Conservation (phyloP, 306 rosid genomes). For the Lablab purpureus region DNA sequence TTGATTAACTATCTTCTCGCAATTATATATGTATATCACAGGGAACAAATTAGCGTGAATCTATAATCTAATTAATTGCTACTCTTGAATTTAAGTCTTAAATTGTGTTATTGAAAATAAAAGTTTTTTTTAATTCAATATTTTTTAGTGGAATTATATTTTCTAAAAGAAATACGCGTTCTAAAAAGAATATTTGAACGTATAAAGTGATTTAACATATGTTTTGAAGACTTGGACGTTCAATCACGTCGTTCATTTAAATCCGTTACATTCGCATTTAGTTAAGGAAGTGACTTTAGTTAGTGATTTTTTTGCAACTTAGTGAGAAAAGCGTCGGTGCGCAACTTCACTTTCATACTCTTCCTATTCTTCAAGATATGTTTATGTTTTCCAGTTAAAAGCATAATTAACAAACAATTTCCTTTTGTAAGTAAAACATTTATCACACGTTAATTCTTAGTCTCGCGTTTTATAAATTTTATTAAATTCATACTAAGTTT, state of each 20-base stretch:
- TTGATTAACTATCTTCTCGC: not conserved
- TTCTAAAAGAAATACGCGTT: too few relatives aligned
- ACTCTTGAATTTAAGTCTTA: too few relatives aligned
- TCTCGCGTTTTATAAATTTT: not conserved
- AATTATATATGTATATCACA: not conserved
- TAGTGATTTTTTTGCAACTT: constrained; percentile 4
- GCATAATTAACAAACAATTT: too few relatives aligned
- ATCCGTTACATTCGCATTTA: constrained; percentile 34
- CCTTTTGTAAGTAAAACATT: not conserved
- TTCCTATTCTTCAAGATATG: not conserved
- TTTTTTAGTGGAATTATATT: too few relatives aligned
- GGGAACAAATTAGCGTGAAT: too few relatives aligned
- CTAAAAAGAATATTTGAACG: too few relatives aligned
- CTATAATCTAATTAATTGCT: not conserved
- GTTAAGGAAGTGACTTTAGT: constrained; percentile 17
- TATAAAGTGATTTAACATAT: not conserved
- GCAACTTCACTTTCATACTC: constrained; percentile 3
- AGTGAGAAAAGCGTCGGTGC: constrained; percentile 48
- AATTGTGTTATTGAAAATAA: too few relatives aligned
- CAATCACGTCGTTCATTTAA: constrained; percentile 43
- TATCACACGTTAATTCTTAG: not conserved
- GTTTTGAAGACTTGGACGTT: constrained; percentile 31
- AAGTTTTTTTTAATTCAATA: too few relatives aligned
- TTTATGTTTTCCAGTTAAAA: not conserved
- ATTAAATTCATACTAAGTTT: not conserved